Percentiles rank a stretch among this genome's conserved stretches.
These are phyloP conservation scores for Plasmodium vivax DNA, from an alignment of 169 alveolate genomes.

Conservation along the genomic window DNA sequence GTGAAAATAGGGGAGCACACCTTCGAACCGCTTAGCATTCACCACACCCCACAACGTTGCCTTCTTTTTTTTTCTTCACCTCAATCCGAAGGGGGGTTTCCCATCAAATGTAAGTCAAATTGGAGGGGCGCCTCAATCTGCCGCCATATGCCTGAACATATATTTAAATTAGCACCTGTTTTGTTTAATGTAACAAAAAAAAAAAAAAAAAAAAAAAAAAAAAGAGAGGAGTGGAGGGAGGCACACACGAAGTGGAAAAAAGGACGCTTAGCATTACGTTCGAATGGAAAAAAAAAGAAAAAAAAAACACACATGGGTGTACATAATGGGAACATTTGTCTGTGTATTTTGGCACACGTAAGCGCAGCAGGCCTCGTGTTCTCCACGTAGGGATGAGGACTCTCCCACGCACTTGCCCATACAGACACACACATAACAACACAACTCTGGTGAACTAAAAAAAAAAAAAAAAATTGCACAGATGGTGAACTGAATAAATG, in stretches of 20 bases:
- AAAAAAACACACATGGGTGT: neutral
- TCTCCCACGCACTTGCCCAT: too few relatives aligned
- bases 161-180: neutral
- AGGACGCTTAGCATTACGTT: neutral
- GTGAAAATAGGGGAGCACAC: neutral
- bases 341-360: neutral
- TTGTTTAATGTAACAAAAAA: conserved; percentile 40
- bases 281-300: conserved; percentile 8
- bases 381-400: too few relatives aligned
- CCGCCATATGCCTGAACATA: neutral
- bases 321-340: neutral
- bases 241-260: neutral
- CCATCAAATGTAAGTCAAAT: neutral
- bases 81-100: neutral
- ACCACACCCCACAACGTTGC: neutral
- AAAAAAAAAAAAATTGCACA: neutral
- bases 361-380: too few relatives aligned
- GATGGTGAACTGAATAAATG: neutral
- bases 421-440: neutral
- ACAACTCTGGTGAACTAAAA: neutral
- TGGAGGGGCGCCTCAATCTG: neutral
- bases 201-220: conserved; percentile 21
- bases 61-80: conserved; percentile 2
- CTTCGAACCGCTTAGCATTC: neutral
- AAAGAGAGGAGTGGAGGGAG: neutral